Evolutionary conservation across 129 eudicot species (phyloP).

Genomic region (Silybum marianum): DNA sequence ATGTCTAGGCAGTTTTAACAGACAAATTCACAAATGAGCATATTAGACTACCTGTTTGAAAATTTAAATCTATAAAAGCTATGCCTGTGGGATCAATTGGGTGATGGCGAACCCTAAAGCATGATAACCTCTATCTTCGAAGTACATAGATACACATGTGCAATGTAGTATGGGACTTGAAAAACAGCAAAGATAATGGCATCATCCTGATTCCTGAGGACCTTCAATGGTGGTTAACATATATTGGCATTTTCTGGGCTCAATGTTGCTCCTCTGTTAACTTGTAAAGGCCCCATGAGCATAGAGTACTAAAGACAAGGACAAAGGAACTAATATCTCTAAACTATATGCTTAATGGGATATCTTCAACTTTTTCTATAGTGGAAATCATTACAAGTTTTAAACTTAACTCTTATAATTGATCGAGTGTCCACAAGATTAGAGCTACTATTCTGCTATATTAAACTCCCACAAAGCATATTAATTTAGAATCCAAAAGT

Average conservation of each 20-base stretch:
- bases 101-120: background rate
- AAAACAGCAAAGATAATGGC: background rate
- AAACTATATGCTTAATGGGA: background rate
- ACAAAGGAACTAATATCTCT: background rate
- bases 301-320: conserved; percentile 7
- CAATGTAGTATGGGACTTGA: conserved; percentile 1
- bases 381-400: background rate
- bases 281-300: conserved; percentile 5
- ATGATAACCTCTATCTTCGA: background rate
- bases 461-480: conserved; percentile 6
- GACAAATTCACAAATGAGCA: background rate
- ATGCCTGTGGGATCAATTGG: background rate
- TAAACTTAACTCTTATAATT: background rate
- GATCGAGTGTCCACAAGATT: background rate
- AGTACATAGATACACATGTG: background rate
- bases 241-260: conserved; percentile 3
- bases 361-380: conserved; percentile 11
- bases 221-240: conserved; percentile 5
- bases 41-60: background rate
- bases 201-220: background rate
- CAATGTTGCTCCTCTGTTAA: background rate
- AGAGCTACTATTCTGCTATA: conserved; percentile 9
- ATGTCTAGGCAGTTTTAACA: background rate
- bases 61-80: background rate
- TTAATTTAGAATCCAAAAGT: background rate